Evolutionary conservation across 257 asterid genomes (phyloP).

Genomic region (Anisodus acutangulus): DNA sequence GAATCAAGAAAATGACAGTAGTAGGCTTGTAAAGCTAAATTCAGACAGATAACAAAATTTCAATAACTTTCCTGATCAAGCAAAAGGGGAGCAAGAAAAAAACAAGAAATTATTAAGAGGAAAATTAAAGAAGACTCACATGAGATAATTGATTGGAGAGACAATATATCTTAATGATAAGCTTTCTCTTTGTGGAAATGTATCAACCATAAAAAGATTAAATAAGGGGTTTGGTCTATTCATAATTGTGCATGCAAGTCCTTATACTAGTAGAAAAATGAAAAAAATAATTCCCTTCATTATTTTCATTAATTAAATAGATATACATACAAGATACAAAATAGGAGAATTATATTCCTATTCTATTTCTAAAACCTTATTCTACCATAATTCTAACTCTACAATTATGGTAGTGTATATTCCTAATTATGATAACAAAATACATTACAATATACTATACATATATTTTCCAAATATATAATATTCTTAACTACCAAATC

Average conservation of each 20-base stretch:
- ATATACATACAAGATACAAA: no score
- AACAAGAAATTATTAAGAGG: not conserved
- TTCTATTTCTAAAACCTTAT: no score
- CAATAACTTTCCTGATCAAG: not conserved
- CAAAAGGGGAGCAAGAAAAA: not conserved
- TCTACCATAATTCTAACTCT: no score
- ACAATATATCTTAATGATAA: slow-evolving; percentile 5
- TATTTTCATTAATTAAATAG: no score
- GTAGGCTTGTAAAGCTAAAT: not conserved
- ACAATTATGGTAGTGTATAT: no score
- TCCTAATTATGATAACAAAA: no score
- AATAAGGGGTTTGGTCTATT: not conserved
- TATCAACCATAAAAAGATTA: slow-evolving; percentile 19
- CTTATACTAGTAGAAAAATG: no score
- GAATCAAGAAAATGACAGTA: slow-evolving; percentile 6
- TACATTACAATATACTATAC: no score
- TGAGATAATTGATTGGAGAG: slow-evolving; percentile 18
- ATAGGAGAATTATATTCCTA: no score
- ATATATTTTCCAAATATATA: no score
- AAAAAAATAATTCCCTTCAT: no score
- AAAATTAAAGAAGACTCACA: slow-evolving; percentile 22
- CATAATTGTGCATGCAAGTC: slow-evolving; percentile 18
- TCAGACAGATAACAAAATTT: not conserved
- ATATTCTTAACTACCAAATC: no score
- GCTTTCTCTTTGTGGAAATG: slow-evolving; percentile 28